Evolutionary conservation across 2,329 filamentous ascomycete species (phyloP).

Genomic region (Colletotrichum liaoningense): DNA sequence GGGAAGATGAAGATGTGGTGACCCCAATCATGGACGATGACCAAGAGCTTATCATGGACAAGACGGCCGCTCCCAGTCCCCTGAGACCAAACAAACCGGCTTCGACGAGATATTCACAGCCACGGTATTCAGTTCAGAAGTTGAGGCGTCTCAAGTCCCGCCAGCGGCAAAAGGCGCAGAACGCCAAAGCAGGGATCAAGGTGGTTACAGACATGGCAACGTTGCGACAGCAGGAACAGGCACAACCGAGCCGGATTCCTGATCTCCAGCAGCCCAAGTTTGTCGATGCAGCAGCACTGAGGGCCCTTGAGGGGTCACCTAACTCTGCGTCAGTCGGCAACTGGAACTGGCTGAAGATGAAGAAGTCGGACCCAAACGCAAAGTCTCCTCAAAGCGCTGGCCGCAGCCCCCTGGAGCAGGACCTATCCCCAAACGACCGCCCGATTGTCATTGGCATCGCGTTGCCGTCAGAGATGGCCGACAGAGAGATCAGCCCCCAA

Average conservation of each 20-base stretch:
- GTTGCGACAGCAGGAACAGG: slow-evolving; percentile 55
- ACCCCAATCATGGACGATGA: slow-evolving; percentile 54
- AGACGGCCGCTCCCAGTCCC: slow-evolving; percentile 28
- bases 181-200: slow-evolving; percentile 72
- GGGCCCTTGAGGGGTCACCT: slow-evolving; percentile 68
- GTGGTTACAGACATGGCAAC: slow-evolving; percentile 76
- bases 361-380: slow-evolving; percentile 42
- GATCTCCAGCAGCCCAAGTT: slow-evolving; percentile 55
- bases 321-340: slow-evolving; percentile 65
- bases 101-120: slow-evolving; percentile 29
- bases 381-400: slow-evolving; percentile 41
- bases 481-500: slow-evolving; percentile 58
- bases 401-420: slow-evolving; percentile 47
- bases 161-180: slow-evolving; percentile 69
- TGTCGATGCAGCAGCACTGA: slow-evolving; percentile 69
- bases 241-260: slow-evolving; percentile 44
- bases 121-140: slow-evolving; percentile 51
- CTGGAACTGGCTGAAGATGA: slow-evolving; percentile 66
- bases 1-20: slow-evolving; percentile 60
- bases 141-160: slow-evolving; percentile 66
- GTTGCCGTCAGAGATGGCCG: slow-evolving; percentile 63
- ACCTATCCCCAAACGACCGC: slow-evolving; percentile 75
- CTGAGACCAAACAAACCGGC: slow-evolving; percentile 23
- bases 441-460: slow-evolving; percentile 80
- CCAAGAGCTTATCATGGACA: slow-evolving; percentile 44